Percentiles rank a stretch among this genome's conserved stretches.
Evolutionary conservation across 192 early-diverging fungal genomes (phyloP).

Genomic region (Rhizophagus sp.): DNA sequence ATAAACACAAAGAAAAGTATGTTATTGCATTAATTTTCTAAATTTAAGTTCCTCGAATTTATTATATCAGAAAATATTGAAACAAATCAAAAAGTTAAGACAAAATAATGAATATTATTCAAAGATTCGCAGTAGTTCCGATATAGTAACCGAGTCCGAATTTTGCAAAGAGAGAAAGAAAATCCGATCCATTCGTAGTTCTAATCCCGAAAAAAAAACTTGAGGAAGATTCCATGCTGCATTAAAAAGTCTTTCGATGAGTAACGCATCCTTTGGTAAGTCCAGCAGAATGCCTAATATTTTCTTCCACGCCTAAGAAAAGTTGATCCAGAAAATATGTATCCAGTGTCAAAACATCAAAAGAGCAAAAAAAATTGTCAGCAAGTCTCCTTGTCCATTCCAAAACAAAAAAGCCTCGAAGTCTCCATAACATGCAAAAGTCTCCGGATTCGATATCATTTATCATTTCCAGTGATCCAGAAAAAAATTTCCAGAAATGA

Average conservation of each 20-base stretch:
- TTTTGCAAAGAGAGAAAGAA: background rate
- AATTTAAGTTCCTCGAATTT: background rate
- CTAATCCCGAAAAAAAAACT: constrained; percentile 9
- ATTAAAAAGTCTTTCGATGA: background rate
- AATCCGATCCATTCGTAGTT: background rate
- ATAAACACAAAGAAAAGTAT: background rate
- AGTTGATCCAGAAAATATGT: background rate
- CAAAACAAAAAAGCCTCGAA: background rate
- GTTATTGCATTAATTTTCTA: background rate
- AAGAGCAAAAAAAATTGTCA: constrained; percentile 25
- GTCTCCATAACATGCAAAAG: background rate
- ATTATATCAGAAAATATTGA: background rate
- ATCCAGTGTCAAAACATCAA: constrained; percentile 15
- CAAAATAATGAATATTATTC: background rate
- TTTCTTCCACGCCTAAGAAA: constrained; percentile 16
- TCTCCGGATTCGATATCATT: background rate
- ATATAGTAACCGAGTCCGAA: background rate
- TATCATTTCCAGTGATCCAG: constrained; percentile 11
- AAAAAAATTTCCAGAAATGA: background rate
- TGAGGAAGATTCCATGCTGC: background rate
- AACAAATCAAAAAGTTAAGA: no score
- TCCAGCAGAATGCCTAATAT: constrained; percentile 9
- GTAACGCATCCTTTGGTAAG: background rate
- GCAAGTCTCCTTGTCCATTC: constrained; percentile 13
- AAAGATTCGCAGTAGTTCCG: background rate